Base-by-base conservation (phyloP, 1,284 basidiomycete genomes). In the Cryptococcus wingfieldii region DNA sequence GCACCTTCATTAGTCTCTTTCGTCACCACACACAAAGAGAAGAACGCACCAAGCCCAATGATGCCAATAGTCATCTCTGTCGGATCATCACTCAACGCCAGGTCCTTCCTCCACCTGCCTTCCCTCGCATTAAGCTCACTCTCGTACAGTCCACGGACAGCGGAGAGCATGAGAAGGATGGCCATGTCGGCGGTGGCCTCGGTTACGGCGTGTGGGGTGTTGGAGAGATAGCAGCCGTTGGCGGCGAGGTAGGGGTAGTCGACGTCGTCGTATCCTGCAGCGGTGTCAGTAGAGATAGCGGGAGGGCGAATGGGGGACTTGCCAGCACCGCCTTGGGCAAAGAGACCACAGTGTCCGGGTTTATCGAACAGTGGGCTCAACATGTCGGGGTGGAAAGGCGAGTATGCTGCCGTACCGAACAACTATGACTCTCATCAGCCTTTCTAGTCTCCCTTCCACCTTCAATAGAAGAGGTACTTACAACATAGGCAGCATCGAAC, bases 401-500 rank as follows among this genome's bases (percentile, higher is more conserved):
- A 58, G 58, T 64, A 66, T 5, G 57, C 62, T 12, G 60, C 43
- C 1, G 64, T 66, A 6, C 53, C 54, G 51, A 64, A 66, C 14
- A 64, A 54, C 58, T 64, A 31, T 46, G 46, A 12, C 44, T 27
- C 42, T 13, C 13, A 13, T 54, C 19, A 47, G 12, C 46, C 6
- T 23, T 23, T 23, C 23, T 23, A 23, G 23, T 23, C 23, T 23
- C 23, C 23, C 23, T 23, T 23, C 37, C 18, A 14, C 39, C 5
- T 51, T 9, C 0, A 34, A 9, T 23, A 14, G 28, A 50, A 25
- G 27, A 47, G 14, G 49, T n/a, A 61, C 64, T 50, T 47, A 65
- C 62, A 39, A 67, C 62, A 46, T 64, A 67, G 18, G 54, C 64
- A 5, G 60, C 66, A n/a, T 60, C 66, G 47, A 68, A 68, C 5